phyloP scores from a whole-genome alignment of 2,329 filamentous ascomycete species.

The Cordyceps tenuipes region DNA sequence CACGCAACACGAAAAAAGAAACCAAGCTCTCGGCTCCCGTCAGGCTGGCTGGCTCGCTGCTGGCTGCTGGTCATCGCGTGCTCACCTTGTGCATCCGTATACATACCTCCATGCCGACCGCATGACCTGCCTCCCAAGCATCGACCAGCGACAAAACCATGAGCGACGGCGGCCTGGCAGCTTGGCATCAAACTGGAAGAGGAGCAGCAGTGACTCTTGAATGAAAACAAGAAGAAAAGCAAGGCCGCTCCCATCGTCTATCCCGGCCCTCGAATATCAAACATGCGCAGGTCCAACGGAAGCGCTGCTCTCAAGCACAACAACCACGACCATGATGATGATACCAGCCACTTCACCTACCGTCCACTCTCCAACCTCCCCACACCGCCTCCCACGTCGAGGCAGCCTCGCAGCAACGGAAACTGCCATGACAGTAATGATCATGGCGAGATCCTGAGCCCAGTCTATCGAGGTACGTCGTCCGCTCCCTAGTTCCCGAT shows the following conservation, averaged over 20 bases:
- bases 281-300: constrained; percentile 16
- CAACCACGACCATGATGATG: constrained; percentile 22
- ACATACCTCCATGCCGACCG: no score
- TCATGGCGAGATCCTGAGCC: constrained; percentile 33
- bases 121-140: background rate
- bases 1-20: background rate
- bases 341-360: constrained; percentile 54
- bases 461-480: constrained; percentile 30
- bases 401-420: constrained; percentile 29
- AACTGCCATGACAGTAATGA: constrained; percentile 26
- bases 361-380: constrained; percentile 59
- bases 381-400: constrained; percentile 53
- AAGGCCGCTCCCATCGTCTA: no score
- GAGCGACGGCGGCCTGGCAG: background rate
- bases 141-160: constrained; percentile 11
- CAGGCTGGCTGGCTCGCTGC: no score
- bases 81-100: constrained; percentile 7
- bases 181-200: constrained; percentile 4
- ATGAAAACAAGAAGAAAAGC: background rate
- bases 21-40: no score
- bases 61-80: constrained; percentile 1
- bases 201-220: background rate
- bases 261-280: background rate
- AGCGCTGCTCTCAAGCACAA: constrained; percentile 13
- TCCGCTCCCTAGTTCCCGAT: background rate